Conservation (phyloP, 2,329 filamentous ascomycete species). For the Kalaharituber pfeilii region DNA sequence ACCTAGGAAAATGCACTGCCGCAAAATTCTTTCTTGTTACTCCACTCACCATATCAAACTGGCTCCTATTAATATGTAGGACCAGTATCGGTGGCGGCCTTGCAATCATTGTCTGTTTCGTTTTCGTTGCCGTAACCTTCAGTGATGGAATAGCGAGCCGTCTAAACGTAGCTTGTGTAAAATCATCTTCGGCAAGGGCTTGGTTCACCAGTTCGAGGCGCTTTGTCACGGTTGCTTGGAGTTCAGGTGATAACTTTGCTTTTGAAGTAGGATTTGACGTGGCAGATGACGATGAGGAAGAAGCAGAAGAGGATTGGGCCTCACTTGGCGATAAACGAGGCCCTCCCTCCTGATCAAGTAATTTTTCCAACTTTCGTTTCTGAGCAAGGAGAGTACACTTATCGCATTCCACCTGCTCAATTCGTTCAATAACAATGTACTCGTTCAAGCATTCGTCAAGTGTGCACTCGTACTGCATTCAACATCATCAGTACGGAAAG, state of each 20-base stretch:
- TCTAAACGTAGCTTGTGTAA: conserved; percentile 48
- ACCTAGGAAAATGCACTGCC: conserved; percentile 55
- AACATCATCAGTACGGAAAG: neutral
- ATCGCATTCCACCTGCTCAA: conserved; percentile 76
- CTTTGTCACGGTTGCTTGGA: conserved; percentile 30
- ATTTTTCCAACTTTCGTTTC: conserved; percentile 31
- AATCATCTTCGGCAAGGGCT: conserved; percentile 63
- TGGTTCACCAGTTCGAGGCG: conserved; percentile 49
- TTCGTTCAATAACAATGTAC: conserved; percentile 68
- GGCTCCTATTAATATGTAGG: conserved; percentile 78
- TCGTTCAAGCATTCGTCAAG: conserved; percentile 65
- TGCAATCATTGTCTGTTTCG: conserved; percentile 72
- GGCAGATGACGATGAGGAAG: conserved; percentile 1
- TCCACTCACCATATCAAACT: conserved; percentile 72
- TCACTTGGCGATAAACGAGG: no score
- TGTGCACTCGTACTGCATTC: conserved; percentile 42
- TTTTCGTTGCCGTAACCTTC: conserved; percentile 64
- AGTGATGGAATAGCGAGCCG: conserved; percentile 48
- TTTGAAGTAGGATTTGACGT: conserved; percentile 17
- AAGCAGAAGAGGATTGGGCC: no score
- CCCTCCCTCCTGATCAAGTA: conserved; percentile 32
- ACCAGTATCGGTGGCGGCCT: conserved; percentile 63
- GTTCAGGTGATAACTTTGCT: conserved; percentile 26
- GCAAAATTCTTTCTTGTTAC: conserved; percentile 69
- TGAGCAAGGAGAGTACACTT: conserved; percentile 65